Evolutionary conservation across 2,329 filamentous ascomycete species (phyloP), one percentile per base, ranked within the genome.

Genomic region (Aschersonia sp.): DNA sequence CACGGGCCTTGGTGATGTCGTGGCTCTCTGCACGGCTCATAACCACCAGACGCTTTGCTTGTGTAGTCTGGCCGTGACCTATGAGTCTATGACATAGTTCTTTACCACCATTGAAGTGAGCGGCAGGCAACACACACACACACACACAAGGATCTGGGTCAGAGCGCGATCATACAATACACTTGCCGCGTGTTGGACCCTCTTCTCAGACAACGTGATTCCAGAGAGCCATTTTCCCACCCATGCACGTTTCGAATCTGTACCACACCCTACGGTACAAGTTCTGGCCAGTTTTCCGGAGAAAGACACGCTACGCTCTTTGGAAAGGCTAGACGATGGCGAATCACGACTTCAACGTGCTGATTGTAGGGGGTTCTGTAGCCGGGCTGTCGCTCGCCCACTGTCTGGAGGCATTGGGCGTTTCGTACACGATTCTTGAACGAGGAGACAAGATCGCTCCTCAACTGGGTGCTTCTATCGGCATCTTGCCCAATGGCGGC

Each of bases 351-450:
- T 51, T 54, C 41, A 51, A 47, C 9, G 50, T 54, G 9, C 20
- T 54, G 5, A 74, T 77, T 35, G 67, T 64, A 1, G 73, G 73
- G 12, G 73, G 70, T 4, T 65, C 68, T 32, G 59, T 76, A 10
- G 61, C 66, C 3, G 74, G 74, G 4, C 51, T 59, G 3, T 48
- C 54, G 2, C 49, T 59, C 31, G 56, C 57, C 7, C 46, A 53
- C 43, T 64, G 65, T 49, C 64, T 77, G 2, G 64, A 75, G 47
- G 55, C 56, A 30, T 58, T 66, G 20, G 59, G 55, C 20, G 68
- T 78, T 45, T 65, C 74, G 49, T 77, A 68, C 54, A 52, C 72
- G 5, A 52, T 78, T 1, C 64, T 78, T 0, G 74, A 78, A 51
- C 57, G 60, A 1, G 60, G 68, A 43, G 43, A 52, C 0, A 55